Conservation (phyloP, 106 monocot species). For the Apostasia ramifera region DNA sequence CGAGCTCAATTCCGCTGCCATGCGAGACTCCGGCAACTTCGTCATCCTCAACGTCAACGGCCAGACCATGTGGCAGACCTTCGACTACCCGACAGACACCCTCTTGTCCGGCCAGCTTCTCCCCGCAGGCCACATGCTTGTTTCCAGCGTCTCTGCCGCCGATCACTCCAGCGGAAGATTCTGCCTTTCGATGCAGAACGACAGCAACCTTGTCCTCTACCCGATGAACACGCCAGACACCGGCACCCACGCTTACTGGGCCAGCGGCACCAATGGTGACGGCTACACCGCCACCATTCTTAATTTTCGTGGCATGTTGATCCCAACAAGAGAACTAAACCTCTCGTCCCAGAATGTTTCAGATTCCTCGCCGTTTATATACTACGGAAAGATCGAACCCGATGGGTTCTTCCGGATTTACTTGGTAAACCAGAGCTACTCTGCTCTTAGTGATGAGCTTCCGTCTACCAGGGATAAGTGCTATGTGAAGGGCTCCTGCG, state of each 20-base stretch:
- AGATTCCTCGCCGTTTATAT: not conserved
- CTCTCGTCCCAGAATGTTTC: not conserved
- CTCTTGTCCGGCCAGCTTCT: constrained; percentile 12
- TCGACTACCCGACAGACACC: constrained; percentile 15
- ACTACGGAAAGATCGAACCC: not conserved
- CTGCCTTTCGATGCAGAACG: not conserved
- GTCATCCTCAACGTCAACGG: constrained; percentile 9
- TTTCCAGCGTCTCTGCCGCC: constrained; percentile 11
- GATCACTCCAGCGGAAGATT: constrained; percentile 16
- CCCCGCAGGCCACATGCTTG: not conserved
- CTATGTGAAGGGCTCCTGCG: not conserved
- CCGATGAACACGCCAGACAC: not conserved
- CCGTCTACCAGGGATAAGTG: not conserved
- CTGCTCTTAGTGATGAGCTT: not conserved
- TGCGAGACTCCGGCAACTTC: constrained; percentile 25
- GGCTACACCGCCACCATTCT: not conserved
- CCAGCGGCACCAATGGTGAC: not conserved
- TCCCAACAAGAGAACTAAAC: not conserved
- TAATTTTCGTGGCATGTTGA: too few species aligned
- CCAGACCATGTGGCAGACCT: constrained; percentile 8
- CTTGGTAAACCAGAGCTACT: not conserved
- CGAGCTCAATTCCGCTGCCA: not conserved
- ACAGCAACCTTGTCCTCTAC: constrained; percentile 13
- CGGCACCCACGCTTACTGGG: constrained; percentile 7
- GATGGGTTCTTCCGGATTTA: not conserved